Evolutionary conservation across 148 eudicot genomes (phyloP), one percentile per base, ranked within the genome.

Genomic region (Rhododendron mucronatum): DNA sequence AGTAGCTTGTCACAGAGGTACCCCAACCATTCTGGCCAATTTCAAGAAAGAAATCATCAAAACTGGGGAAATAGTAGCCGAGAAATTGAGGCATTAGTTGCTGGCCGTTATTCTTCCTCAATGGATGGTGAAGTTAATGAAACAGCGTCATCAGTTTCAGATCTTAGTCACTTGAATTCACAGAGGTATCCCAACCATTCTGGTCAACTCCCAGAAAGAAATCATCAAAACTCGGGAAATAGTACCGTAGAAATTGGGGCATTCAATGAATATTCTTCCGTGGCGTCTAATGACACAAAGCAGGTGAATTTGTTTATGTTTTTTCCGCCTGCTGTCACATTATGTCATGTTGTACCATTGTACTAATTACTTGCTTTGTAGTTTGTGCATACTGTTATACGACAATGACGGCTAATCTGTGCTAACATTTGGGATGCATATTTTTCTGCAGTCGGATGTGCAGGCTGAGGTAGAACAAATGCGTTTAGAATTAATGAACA

Each of bases 401-500:
- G 63, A 55, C 65, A 59, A 59, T 21, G 65, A 20, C 3, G 21
- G 20, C 21, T 33, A 47, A 3, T 30, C 20, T 63, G 35, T 77
- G 26, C 80, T 26, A 81, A 81, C 59, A 4, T 57, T 61, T 39
- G 51, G 75, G 28, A 59, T 82, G 39, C 39, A 9, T 59, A 45
- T 87, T 33, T 83, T 78, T 84, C 83, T 84, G 91, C 94, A 94
- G 96, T 89, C 91, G 55, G 90, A 90, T 78, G 86, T 91, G 89
- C 89, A 91, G 88, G 90, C 88, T 83, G 95, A 95, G 86, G 90
- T 93, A 51, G 96, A 93, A 83, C 84, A 88, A 83, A 78, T 96
- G 88, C 91, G 94, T 6, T 83, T 90, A 45, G 98, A 96, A 87
- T 88, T 96, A 82, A 88, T 87, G 33, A 90, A 84, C 55, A 91